Conservation (phyloP, 177 flowering plant species). For the Vitis hybrid region DNA sequence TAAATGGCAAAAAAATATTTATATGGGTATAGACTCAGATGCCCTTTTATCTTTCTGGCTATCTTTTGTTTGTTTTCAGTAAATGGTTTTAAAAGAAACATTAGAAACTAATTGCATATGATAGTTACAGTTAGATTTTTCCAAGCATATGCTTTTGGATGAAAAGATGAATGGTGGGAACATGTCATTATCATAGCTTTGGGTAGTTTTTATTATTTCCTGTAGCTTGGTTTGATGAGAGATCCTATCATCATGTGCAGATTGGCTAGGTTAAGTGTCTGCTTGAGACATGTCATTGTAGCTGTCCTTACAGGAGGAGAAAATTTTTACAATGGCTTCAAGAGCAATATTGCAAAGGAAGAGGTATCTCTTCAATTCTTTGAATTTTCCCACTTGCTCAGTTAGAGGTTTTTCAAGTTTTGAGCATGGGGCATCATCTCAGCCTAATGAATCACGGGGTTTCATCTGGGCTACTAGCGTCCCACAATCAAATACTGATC, state of each 20-base stretch:
- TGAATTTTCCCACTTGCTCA: conserved; percentile 33
- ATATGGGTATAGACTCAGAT: too few relatives aligned
- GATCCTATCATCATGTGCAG: conserved; percentile 1
- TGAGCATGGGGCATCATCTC: conserved; percentile 27
- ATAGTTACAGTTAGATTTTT: background rate
- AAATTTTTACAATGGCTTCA: conserved; percentile 53
- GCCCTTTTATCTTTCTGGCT: too few relatives aligned
- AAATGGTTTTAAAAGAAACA: background rate
- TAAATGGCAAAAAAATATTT: too few relatives aligned
- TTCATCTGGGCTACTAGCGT: conserved; percentile 8
- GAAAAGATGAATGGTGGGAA: background rate
- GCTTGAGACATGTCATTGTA: conserved; percentile 15
- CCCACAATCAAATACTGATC: conserved; percentile 16
- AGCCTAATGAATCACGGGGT: conserved; percentile 13
- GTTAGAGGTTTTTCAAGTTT: conserved; percentile 31
- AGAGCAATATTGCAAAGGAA: conserved; percentile 56
- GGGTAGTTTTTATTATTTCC: background rate
- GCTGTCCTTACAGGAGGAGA: conserved; percentile 1
- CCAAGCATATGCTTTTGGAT: background rate
- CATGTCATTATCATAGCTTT: background rate
- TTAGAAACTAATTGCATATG: background rate
- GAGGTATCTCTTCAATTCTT: conserved; percentile 30
- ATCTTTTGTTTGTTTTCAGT: background rate
- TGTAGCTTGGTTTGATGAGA: conserved; percentile 2
- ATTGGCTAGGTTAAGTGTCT: conserved; percentile 1